Percentiles rank a stretch among this genome's conserved stretches.
Evolutionary conservation across 2,329 filamentous ascomycete species (phyloP).

Genomic region (Thelonectria blattea): DNA sequence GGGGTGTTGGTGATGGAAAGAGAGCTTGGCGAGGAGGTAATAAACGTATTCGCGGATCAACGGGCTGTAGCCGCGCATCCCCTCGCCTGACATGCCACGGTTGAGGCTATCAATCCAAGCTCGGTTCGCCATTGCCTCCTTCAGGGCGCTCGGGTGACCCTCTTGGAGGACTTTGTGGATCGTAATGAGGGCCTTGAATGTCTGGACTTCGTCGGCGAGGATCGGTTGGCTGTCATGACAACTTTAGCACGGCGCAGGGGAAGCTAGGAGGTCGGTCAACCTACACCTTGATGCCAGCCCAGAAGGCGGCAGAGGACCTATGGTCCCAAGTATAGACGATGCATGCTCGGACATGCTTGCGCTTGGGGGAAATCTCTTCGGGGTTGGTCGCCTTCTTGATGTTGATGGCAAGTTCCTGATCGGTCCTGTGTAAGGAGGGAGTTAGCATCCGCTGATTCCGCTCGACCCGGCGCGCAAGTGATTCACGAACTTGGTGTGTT

Average conservation of each 20-base stretch:
- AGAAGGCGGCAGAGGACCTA: conserved; percentile 93
- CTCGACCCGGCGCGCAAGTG: conserved; percentile 12
- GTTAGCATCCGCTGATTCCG: conserved; percentile 22
- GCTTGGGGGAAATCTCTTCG: conserved; percentile 72
- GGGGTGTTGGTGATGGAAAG: conserved; percentile 95
- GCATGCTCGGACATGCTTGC: conserved; percentile 95
- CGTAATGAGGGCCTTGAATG: conserved; percentile 97
- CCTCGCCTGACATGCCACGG: conserved; percentile 81
- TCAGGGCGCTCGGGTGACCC: conserved; percentile 85
- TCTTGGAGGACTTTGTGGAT: conserved; percentile 98
- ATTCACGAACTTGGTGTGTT: conserved; percentile 46
- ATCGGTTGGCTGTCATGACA: conserved; percentile 78
- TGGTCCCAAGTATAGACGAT: conserved; percentile 99
- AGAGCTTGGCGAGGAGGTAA: conserved; percentile 90
- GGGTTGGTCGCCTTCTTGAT: conserved; percentile 73
- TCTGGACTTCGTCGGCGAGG: conserved; percentile 96
- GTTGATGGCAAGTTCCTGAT: conserved; percentile 72
- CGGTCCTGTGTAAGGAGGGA: conserved; percentile 56
- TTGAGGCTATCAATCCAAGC: conserved; percentile 93
- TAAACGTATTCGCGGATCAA: conserved; percentile 97
- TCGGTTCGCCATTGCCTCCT: conserved; percentile 87
- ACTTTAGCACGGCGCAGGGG: conserved; percentile 8
- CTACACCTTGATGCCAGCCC: conserved; percentile 98
- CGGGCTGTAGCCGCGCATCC: conserved; percentile 86
- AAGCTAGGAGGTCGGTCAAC: conserved; percentile 45